phyloP scores from a whole-genome alignment of 192 early-diverging fungal genomes.

The Lunasporangiospora selenospora region DNA sequence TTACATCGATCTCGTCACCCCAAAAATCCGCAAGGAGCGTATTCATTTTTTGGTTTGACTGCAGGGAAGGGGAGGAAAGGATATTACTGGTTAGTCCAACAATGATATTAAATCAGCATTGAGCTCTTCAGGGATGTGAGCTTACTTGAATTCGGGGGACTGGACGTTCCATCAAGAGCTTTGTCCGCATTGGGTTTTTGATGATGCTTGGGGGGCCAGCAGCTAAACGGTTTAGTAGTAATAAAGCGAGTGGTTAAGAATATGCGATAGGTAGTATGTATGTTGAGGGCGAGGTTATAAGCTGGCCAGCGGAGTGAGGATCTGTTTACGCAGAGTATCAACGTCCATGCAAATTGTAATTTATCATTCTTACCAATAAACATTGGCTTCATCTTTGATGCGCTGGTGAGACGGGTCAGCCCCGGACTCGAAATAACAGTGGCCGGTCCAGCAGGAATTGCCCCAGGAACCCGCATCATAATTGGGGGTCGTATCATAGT shows the following conservation, averaged over 20 bases:
- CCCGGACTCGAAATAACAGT: slow-evolving; percentile 32
- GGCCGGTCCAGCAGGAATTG: slow-evolving; percentile 21
- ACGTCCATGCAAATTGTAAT: not conserved
- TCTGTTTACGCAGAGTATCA: too few relatives aligned
- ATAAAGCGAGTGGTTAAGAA: not conserved
- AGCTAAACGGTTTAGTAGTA: not conserved
- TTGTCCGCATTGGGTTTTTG: slow-evolving; percentile 21
- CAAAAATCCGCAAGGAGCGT: slow-evolving; percentile 26
- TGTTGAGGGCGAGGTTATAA: too few relatives aligned
- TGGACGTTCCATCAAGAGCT: slow-evolving; percentile 25
- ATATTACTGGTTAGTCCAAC: too few relatives aligned
- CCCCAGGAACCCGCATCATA: slow-evolving; percentile 17
- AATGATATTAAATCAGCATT: too few relatives aligned
- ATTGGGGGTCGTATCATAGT: slow-evolving; percentile 6
- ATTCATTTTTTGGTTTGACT: slow-evolving; percentile 21
- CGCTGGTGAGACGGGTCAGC: slow-evolving; percentile 12
- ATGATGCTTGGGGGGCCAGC: slow-evolving; percentile 28
- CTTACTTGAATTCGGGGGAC: slow-evolving; percentile 26
- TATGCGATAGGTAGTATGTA: too few relatives aligned
- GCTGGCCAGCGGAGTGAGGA: too few relatives aligned
- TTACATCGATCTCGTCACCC: slow-evolving; percentile 14
- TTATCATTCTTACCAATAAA: slow-evolving; percentile 27
- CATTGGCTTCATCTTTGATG: slow-evolving; percentile 17
- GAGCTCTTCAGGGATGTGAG: too few relatives aligned
- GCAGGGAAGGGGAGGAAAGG: too few relatives aligned